Percentiles rank a stretch among this genome's conserved stretches.
phyloP scores from a whole-genome alignment of 208 protist species.

The Leptomonas seymouri region DNA sequence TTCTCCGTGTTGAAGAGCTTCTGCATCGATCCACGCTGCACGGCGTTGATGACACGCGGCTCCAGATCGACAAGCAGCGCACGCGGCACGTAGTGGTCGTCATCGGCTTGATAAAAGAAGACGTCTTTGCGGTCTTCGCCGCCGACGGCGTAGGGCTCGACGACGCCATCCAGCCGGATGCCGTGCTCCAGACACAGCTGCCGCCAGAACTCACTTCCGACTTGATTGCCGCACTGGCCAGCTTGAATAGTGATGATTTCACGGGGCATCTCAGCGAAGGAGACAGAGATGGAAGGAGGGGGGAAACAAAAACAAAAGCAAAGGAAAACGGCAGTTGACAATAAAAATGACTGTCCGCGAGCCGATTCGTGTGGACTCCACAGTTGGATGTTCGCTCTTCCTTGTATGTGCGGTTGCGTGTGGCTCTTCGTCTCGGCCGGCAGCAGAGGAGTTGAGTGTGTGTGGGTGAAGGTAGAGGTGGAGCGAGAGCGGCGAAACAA shows the following conservation, averaged over 20 bases:
- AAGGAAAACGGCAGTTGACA: too few species aligned
- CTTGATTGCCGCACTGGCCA: constrained; percentile 98
- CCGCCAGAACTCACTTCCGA: constrained; percentile 99
- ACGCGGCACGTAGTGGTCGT: constrained; percentile 99
- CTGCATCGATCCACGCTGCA: constrained; percentile 91
- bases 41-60: constrained; percentile 97
- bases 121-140: constrained; percentile 99
- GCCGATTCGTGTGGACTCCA: too few species aligned
- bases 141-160: constrained; percentile 94
- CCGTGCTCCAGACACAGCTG: constrained; percentile 99
- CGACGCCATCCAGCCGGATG: constrained; percentile 95
- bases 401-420: too few species aligned
- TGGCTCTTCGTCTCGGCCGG: too few species aligned
- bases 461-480: too few species aligned
- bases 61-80: constrained; percentile 99
- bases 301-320: constrained; percentile 3
- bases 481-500: too few species aligned
- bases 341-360: too few species aligned
- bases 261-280: constrained; percentile 91
- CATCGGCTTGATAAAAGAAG: constrained; percentile 99
- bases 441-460: too few species aligned
- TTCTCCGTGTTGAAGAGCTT: constrained; percentile 99
- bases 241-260: constrained; percentile 99
- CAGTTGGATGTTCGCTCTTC: too few species aligned
- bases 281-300: constrained; percentile 7